A percentile compares a stretch with the other conserved stretches of the same genome.
Conservation (phyloP, 805 yeast species). For the Hanseniaspora mollemarum region DNA sequence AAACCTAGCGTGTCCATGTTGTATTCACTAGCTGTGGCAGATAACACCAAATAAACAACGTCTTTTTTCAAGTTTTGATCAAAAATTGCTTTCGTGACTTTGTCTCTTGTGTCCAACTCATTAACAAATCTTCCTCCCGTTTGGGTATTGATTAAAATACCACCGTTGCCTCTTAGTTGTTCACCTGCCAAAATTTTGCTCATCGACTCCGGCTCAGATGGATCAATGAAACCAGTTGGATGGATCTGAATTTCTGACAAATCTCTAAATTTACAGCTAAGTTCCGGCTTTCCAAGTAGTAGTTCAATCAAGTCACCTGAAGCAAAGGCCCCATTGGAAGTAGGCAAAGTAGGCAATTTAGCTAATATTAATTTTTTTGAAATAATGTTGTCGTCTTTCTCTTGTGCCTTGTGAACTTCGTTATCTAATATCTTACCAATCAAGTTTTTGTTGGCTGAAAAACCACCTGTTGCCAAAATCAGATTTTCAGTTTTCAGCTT, state of each 20-base stretch:
- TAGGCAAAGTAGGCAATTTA: slow-evolving; percentile 36
- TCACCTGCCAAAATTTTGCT: slow-evolving; percentile 53
- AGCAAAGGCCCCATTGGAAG: slow-evolving; percentile 46
- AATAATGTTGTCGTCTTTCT: background rate
- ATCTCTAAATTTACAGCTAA: slow-evolving; percentile 41
- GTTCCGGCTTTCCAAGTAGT: slow-evolving; percentile 36
- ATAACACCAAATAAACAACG: slow-evolving; percentile 29
- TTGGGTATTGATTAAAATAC: slow-evolving; percentile 37
- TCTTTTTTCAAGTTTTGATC: slow-evolving; percentile 23
- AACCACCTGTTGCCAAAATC: slow-evolving; percentile 52
- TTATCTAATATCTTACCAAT: slow-evolving; percentile 36
- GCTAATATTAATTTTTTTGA: slow-evolving; percentile 9
- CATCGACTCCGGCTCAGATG: slow-evolving; percentile 31
- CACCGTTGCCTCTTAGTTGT: slow-evolving; percentile 49
- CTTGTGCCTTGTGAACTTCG: slow-evolving; percentile 18
- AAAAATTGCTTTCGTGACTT: slow-evolving; percentile 37
- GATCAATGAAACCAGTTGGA: slow-evolving; percentile 50
- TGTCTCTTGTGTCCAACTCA: slow-evolving; percentile 45
- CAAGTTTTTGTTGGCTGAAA: slow-evolving; percentile 33
- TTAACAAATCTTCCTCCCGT: slow-evolving; percentile 43
- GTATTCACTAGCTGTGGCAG: slow-evolving; percentile 36
- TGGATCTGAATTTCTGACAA: slow-evolving; percentile 53
- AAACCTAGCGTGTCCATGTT: slow-evolving; percentile 43
- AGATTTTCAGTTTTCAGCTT: slow-evolving; percentile 29
- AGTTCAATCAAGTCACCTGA: slow-evolving; percentile 41